These are phyloP conservation scores for Salix brachista DNA, from an alignment of 345 rosid genomes.

Conservation along the genomic window DNA sequence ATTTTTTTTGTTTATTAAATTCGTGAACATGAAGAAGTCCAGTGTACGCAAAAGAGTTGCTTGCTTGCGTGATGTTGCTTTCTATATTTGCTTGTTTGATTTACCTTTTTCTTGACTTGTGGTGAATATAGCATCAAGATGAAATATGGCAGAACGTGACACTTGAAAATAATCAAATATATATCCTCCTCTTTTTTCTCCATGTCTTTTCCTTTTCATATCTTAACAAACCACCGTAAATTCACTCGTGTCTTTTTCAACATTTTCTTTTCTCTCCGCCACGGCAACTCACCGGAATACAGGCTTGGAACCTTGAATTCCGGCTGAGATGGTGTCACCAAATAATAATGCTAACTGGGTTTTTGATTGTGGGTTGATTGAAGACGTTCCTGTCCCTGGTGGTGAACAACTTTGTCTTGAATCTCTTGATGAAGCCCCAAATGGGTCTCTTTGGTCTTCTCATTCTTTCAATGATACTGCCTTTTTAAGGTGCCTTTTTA, in stretches of 20 bases:
- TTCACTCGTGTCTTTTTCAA: conserved; percentile 3
- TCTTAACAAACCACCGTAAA: background rate
- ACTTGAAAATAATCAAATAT: background rate
- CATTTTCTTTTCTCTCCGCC: background rate
- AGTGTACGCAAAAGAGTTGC: too few species aligned
- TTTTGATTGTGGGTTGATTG: conserved; percentile 38
- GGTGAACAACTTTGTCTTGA: conserved; percentile 40
- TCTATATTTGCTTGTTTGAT: background rate
- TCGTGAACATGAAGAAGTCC: too few species aligned
- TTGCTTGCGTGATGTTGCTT: background rate
- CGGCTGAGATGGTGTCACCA: conserved; percentile 24
- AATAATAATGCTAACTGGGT: conserved; percentile 38
- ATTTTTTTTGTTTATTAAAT: background rate
- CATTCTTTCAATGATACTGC: conserved; percentile 16
- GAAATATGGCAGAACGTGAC: conserved; percentile 8
- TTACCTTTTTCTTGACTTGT: background rate
- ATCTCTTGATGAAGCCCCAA: conserved; percentile 6
- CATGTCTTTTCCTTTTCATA: background rate
- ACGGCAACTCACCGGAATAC: background rate
- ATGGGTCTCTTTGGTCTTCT: conserved; percentile 33
- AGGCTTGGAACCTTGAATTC: conserved; percentile 10
- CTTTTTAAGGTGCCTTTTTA: conserved; percentile 27
- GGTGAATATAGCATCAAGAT: conserved; percentile 12
- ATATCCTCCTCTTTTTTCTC: background rate
- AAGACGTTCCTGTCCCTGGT: conserved; percentile 37